Percentiles rank a stretch among this genome's conserved stretches.
These are phyloP conservation scores for Solanum sejunctum DNA, from an alignment of 257 asterid genomes.

Conservation along the genomic window DNA sequence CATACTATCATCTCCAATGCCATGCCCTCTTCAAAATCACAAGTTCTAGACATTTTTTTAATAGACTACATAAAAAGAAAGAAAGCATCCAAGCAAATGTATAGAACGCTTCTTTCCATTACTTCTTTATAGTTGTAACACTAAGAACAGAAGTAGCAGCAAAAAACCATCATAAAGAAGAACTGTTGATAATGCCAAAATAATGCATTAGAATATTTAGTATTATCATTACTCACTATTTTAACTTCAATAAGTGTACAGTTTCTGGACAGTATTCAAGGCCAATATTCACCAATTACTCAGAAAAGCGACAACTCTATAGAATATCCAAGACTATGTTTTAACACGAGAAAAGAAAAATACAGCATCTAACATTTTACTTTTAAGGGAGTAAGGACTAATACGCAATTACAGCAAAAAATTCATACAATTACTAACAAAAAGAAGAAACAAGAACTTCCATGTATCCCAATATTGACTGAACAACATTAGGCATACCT, in stretches of 20 bases:
- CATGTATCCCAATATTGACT: background rate
- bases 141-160: background rate
- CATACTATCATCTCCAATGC: background rate
- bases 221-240: background rate
- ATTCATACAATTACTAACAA: background rate
- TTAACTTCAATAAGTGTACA: background rate
- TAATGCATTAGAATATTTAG: background rate
- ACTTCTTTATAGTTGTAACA: background rate
- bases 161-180: background rate
- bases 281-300: background rate
- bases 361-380: background rate
- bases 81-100: background rate
- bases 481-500: background rate
- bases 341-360: background rate
- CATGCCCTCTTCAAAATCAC: background rate
- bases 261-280: background rate
- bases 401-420: background rate
- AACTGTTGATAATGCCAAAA: background rate
- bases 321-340: background rate
- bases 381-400: background rate
- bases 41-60: background rate
- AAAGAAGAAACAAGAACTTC: background rate
- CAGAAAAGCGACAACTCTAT: background rate
- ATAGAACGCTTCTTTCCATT: background rate
- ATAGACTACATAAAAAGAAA: background rate